A percentile compares a stretch with the other conserved stretches of the same genome.
Evolutionary conservation across 257 asterid genomes (phyloP).

Genomic region (Schizonepeta tenuifolia): DNA sequence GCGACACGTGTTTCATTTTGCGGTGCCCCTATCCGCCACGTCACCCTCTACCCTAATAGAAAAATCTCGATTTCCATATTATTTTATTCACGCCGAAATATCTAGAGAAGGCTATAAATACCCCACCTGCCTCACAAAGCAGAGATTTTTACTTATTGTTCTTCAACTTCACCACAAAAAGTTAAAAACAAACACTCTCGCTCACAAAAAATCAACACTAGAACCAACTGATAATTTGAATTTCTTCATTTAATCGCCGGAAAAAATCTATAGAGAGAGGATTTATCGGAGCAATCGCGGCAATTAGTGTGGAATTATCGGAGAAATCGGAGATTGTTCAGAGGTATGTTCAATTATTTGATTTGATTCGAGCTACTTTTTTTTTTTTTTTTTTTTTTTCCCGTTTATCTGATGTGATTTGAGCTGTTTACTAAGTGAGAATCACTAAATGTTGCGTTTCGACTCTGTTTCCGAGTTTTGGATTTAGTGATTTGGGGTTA

Average conservation of each 20-base stretch:
- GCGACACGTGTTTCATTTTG: constrained; percentile 44
- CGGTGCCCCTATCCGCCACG: constrained; percentile 34
- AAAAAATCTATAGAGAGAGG: background rate
- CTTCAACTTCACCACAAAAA: background rate
- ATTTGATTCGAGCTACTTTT: background rate
- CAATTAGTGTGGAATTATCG: background rate
- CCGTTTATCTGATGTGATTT: background rate
- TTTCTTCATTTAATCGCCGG: background rate
- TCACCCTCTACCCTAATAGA: constrained; percentile 33
- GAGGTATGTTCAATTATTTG: constrained; percentile 36
- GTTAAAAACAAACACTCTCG: background rate
- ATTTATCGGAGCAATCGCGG: background rate
- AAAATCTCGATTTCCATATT: constrained; percentile 17
- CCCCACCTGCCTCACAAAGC: background rate
- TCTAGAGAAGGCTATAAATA: constrained; percentile 57
- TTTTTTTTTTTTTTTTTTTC: background rate
- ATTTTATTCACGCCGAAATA: constrained; percentile 33
- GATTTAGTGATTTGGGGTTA: background rate
- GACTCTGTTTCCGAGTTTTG: constrained; percentile 3
- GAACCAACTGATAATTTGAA: background rate
- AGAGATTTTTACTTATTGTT: background rate
- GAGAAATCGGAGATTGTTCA: constrained; percentile 12
- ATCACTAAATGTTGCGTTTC: background rate
- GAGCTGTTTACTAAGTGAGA: background rate
- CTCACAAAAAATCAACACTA: background rate